phyloP scores from a whole-genome alignment of 352 stramenopile species.

The Globisporangium solare region DNA sequence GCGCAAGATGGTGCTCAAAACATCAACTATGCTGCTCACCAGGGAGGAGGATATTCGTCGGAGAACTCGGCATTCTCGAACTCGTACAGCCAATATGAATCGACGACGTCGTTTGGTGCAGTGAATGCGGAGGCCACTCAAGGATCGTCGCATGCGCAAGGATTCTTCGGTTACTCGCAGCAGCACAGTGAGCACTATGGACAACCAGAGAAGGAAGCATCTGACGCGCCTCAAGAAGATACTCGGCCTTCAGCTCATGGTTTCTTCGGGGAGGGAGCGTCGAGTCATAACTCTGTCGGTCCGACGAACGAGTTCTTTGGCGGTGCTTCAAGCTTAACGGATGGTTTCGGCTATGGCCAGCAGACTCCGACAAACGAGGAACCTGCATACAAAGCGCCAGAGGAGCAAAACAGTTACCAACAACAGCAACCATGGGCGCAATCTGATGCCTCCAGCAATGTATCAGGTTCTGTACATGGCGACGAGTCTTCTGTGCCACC shows the following conservation, averaged over 20 bases:
- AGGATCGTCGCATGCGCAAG: not conserved
- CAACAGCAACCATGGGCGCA: constrained; percentile 13
- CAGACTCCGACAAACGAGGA: constrained; percentile 25
- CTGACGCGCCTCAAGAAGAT: constrained; percentile 5
- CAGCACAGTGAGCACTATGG: constrained; percentile 1
- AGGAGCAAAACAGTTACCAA: constrained; percentile 10
- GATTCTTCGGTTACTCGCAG: constrained; percentile 5
- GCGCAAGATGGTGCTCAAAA: not conserved
- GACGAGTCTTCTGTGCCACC: constrained; percentile 5
- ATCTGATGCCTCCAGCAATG: constrained; percentile 1
- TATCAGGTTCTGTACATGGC: constrained; percentile 1
- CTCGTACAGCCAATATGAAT: constrained; percentile 5
- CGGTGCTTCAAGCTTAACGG: constrained; percentile 4
- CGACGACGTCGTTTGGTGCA: not conserved
- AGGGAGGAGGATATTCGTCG: not conserved
- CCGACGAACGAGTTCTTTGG: constrained; percentile 22
- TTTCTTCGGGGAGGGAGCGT: constrained; percentile 8
- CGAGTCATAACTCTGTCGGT: constrained; percentile 6
- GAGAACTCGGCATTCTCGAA: constrained; percentile 4
- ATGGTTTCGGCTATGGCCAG: constrained; percentile 11
- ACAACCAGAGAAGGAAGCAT: constrained; percentile 5
- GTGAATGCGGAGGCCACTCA: not conserved
- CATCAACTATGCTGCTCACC: not conserved
- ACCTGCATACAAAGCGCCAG: constrained; percentile 17
- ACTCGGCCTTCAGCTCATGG: constrained; percentile 7